phyloP scores from a whole-genome alignment of 164 flowering plant species.

The Protea cynaroides region DNA sequence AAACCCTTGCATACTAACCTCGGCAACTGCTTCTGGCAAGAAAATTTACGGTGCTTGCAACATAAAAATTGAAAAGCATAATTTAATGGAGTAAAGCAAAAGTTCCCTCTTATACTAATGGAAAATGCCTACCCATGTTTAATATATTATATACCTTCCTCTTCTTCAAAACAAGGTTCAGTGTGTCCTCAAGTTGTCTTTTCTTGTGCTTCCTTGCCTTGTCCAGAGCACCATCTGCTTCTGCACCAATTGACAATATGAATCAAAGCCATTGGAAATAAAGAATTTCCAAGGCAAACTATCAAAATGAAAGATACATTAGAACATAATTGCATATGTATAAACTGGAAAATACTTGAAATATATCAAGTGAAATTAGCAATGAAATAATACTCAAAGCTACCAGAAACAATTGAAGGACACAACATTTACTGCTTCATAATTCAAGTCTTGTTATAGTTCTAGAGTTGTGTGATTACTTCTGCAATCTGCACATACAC shows the following conservation, averaged over 20 bases:
- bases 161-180: constrained; percentile 86
- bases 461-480: no score
- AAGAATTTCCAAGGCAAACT: neutral
- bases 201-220: constrained; percentile 99
- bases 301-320: no score
- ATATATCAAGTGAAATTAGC: no score
- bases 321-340: no score
- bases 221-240: constrained; percentile 98
- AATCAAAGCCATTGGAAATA: neutral
- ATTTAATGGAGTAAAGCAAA: no score
- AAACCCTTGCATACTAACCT: no score
- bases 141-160: constrained; percentile 54
- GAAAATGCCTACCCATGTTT: neutral
- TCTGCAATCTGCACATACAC: no score
- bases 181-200: constrained; percentile 94
- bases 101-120: neutral
- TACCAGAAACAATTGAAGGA: no score
- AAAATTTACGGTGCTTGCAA: neutral
- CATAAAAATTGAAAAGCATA: neutral
- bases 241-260: constrained; percentile 35
- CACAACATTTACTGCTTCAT: no score
- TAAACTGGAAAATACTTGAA: no score
- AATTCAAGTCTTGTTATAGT: no score
- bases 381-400: neutral
- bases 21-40: neutral